phyloP scores from a whole-genome alignment of 441 rosid species.

The Populus trichocarpa region DNA sequence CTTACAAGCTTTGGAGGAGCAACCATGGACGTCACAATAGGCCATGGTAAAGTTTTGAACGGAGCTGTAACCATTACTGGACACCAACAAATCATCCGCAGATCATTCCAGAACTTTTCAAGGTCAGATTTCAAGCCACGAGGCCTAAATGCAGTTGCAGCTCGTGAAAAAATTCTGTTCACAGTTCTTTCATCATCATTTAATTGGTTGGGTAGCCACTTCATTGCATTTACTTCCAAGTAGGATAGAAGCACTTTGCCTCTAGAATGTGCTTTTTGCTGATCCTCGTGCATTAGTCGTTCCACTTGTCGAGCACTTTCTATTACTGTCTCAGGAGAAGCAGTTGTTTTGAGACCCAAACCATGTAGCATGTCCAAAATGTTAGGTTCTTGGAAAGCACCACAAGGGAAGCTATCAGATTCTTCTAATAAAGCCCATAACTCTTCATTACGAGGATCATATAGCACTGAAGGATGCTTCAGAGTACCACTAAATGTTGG shows the following conservation, averaged over 20 bases:
- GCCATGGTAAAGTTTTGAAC: slow-evolving; percentile 88
- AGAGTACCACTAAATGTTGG: slow-evolving; percentile 66
- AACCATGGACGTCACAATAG: slow-evolving; percentile 72
- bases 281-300: slow-evolving; percentile 63
- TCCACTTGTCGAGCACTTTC: slow-evolving; percentile 91
- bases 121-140: slow-evolving; percentile 72
- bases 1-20: slow-evolving; percentile 99
- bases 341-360: slow-evolving; percentile 85
- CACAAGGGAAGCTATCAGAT: slow-evolving; percentile 78
- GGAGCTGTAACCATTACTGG: slow-evolving; percentile 94
- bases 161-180: slow-evolving; percentile 75
- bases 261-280: slow-evolving; percentile 67
- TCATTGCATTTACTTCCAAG: slow-evolving; percentile 89
- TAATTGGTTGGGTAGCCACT: slow-evolving; percentile 76
- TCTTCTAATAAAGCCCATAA: slow-evolving; percentile 81
- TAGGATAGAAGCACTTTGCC: slow-evolving; percentile 89
- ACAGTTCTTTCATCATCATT: slow-evolving; percentile 68
- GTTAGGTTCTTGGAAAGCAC: slow-evolving; percentile 60
- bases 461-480: slow-evolving; percentile 65
- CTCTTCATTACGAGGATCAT: slow-evolving; percentile 97
- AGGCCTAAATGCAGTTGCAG: slow-evolving; percentile 88
- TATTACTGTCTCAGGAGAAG: slow-evolving; percentile 79
- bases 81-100: slow-evolving; percentile 94
- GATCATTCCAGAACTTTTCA: slow-evolving; percentile 88
- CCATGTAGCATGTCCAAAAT: slow-evolving; percentile 84